Evolutionary conservation across 73 alveolate genomes (phyloP).

Genomic region (Effrenium voratum): DNA sequence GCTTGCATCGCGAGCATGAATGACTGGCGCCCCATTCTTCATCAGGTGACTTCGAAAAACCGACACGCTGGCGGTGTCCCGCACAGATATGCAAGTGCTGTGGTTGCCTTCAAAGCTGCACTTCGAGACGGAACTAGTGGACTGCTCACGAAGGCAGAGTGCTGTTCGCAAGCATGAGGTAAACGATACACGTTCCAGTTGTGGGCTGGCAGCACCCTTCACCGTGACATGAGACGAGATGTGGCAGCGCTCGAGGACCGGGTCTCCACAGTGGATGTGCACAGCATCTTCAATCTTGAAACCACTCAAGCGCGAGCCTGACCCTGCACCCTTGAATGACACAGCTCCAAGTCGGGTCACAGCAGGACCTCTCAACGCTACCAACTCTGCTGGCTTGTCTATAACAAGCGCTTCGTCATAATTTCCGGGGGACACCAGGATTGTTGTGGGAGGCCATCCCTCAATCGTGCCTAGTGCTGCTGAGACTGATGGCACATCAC

Average conservation of each 20-base stretch:
- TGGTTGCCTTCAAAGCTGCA: slow-evolving; percentile 10
- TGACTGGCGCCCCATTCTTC: neutral
- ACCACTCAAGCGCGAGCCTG: too few relatives aligned
- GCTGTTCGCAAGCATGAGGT: neutral
- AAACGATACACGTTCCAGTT: neutral
- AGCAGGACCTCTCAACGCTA: too few relatives aligned
- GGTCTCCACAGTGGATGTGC: neutral
- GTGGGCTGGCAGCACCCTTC: neutral
- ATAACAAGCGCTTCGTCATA: neutral
- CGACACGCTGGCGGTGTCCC: neutral
- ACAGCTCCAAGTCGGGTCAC: too few relatives aligned
- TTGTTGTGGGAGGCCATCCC: neutral
- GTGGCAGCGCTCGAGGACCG: neutral
- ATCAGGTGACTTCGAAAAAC: neutral
- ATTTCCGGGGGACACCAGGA: too few relatives aligned
- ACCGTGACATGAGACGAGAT: neutral
- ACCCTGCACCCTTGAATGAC: too few relatives aligned
- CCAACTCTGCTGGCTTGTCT: neutral
- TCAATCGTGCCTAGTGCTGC: neutral
- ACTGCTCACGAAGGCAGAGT: neutral
- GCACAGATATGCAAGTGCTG: neutral
- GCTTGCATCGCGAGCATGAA: neutral
- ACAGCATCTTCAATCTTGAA: too few relatives aligned
- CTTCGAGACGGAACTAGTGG: neutral
- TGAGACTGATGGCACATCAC: neutral